Evolutionary conservation across 2,329 filamentous ascomycete genomes (phyloP).

Genomic region (Cryphonectria naterciae): DNA sequence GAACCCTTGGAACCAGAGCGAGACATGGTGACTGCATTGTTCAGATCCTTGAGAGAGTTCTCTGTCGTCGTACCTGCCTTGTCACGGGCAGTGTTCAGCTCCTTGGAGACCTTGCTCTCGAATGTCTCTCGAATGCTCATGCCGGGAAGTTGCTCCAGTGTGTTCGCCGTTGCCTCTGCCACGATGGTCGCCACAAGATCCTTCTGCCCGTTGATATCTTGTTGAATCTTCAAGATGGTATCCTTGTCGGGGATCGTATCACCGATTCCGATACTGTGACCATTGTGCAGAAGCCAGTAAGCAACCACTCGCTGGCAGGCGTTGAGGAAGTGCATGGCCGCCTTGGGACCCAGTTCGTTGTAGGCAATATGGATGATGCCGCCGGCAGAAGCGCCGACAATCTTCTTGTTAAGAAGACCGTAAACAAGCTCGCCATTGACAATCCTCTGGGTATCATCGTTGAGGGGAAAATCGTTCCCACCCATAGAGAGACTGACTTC

Average conservation of each 20-base stretch:
- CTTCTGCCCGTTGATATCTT: slow-evolving; percentile 82
- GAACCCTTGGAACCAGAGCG: slow-evolving; percentile 97
- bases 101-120: slow-evolving; percentile 94
- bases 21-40: slow-evolving; percentile 97
- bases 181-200: slow-evolving; percentile 77
- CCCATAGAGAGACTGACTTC: slow-evolving; percentile 78
- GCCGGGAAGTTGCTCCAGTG: slow-evolving; percentile 89
- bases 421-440: slow-evolving; percentile 88
- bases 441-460: slow-evolving; percentile 80
- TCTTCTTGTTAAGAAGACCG: slow-evolving; percentile 91
- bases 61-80: slow-evolving; percentile 92
- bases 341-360: slow-evolving; percentile 87
- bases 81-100: slow-evolving; percentile 93
- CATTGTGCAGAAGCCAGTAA: slow-evolving; percentile 95
- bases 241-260: slow-evolving; percentile 90
- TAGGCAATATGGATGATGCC: slow-evolving; percentile 95
- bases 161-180: slow-evolving; percentile 77
- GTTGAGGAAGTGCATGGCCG: slow-evolving; percentile 94
- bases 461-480: slow-evolving; percentile 67
- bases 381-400: slow-evolving; percentile 83
- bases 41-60: slow-evolving; percentile 89
- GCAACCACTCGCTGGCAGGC: slow-evolving; percentile 92
- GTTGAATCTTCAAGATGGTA: slow-evolving; percentile 84
- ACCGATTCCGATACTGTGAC: slow-evolving; percentile 97
- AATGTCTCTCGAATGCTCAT: slow-evolving; percentile 99